Conservation (phyloP, 441 rosid species). For the Populus trichocarpa region DNA sequence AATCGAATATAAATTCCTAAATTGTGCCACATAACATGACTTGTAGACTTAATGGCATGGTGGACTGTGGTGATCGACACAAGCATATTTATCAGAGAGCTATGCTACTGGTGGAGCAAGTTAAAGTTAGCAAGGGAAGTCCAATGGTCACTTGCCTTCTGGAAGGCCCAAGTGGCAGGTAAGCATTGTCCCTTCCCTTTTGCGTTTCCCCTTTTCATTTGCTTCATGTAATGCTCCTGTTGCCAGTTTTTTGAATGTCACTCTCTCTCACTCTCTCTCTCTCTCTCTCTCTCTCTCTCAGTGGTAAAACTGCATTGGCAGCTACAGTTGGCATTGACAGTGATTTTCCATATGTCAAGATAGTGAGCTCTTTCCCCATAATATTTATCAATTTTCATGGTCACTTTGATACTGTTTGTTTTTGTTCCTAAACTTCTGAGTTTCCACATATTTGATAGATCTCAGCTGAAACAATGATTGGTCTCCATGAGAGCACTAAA, state of each 20-base stretch:
- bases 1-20: constrained; percentile 17
- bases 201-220: constrained; percentile 3
- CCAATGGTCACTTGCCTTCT: constrained; percentile 93
- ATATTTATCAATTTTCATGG: not conserved
- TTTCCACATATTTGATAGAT: constrained; percentile 39
- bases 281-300: constrained; percentile 26
- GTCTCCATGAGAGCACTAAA: constrained; percentile 95
- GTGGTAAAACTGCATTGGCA: constrained; percentile 96
- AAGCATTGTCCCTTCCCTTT: constrained; percentile 7
- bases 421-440: not conserved
- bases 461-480: constrained; percentile 95
- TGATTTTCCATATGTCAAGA: constrained; percentile 96
- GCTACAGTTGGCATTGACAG: constrained; percentile 94
- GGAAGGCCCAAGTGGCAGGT: constrained; percentile 96
- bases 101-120: constrained; percentile 89
- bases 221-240: not conserved
- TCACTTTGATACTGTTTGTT: not conserved
- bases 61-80: constrained; percentile 75
- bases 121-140: constrained; percentile 94
- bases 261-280: not conserved
- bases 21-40: constrained; percentile 14
- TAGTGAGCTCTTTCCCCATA: constrained; percentile 47
- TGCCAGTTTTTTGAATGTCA: constrained; percentile 22
- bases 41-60: constrained; percentile 83
- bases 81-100: constrained; percentile 85